Evolutionary conservation across 2,329 filamentous ascomycete species (phyloP), one percentile per base, ranked within the genome.

Genomic region (Scleromitrula shiraiana): DNA sequence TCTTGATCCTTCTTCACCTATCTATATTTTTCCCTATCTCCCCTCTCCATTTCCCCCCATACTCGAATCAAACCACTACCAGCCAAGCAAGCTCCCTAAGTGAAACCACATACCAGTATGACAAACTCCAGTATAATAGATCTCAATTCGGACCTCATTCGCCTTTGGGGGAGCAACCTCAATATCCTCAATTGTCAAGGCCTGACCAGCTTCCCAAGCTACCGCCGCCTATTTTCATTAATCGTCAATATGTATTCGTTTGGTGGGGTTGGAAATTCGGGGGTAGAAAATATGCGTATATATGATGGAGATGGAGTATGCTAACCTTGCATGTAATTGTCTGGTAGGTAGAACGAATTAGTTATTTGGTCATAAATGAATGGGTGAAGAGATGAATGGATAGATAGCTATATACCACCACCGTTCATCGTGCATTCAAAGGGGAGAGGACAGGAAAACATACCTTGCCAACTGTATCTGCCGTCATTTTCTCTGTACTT

Each of bases 111-210:
- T 72, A 93, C 88, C 88, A 67, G 91, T 98, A 74, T 98, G 93
- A 76, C 93, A 98, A 67, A 98, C 93, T 70, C 93, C 93, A 46
- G 93, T 98, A 76, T 96, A 94, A 76, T 91, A 84, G 67, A 97
- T 88, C 75, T 97, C 74, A 65, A 98, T 95, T 62, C 93, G 88
- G 65, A 98, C 93, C 74, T 98, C 93, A 71, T 95, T 80, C 53
- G 91, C 90, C 70, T 77, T 82, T 51, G 93, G 93, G 54, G 91
- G 85, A 45, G 77, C 80, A 57, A 98, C 93, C 72, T 97, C 90
- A 62, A 98, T 76, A 59, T 95, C 88, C 72, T 98, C 93, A 59
- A 97, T 78, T 62, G 76, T 81, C 56, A 98, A 79, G 59, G 88
- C 83, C 73, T 95, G 87, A 66, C 86, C 90, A 40, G 93, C 89